A percentile compares a stretch with the other conserved stretches of the same genome.
Conservation (phyloP, 2,329 filamentous ascomycete genomes). For the Arthrobotrys sphaeroides region DNA sequence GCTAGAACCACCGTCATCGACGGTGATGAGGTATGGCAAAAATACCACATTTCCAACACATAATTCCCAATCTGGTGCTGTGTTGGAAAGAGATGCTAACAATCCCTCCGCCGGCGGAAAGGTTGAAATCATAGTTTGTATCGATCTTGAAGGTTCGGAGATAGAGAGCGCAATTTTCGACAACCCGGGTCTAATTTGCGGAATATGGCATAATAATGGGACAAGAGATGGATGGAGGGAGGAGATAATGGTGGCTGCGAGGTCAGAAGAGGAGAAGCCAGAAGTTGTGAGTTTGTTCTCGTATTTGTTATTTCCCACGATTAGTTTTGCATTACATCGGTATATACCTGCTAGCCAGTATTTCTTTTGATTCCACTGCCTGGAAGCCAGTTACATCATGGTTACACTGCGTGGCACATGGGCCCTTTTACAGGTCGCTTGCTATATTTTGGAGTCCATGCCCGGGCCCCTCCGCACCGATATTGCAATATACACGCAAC, state of each 20-base stretch:
- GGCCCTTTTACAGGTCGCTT: too few species aligned
- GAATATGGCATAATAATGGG: slow-evolving; percentile 39
- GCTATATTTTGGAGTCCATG: too few species aligned
- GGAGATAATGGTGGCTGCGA: neutral
- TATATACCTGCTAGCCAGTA: too few species aligned
- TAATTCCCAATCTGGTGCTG: neutral
- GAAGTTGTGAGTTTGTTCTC: slow-evolving; percentile 32
- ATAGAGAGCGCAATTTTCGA: neutral
- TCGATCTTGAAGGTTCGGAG: slow-evolving; percentile 23
- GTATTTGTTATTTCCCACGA: neutral
- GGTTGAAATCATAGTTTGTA: slow-evolving; percentile 41
- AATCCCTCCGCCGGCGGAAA: neutral
- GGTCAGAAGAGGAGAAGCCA: neutral
- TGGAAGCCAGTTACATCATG: too few species aligned
- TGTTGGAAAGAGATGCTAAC: neutral
- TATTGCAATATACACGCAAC: too few species aligned
- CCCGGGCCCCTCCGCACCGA: too few species aligned
- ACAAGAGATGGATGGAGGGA: slow-evolving; percentile 18
- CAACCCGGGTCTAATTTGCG: neutral
- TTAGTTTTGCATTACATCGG: too few species aligned
- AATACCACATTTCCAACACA: slow-evolving; percentile 29
- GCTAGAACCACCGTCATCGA: slow-evolving; percentile 44
- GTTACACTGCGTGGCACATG: neutral
- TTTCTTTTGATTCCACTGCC: too few species aligned
- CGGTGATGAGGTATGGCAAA: slow-evolving; percentile 37